Percentiles rank a stretch among this genome's conserved stretches.
phyloP scores from a whole-genome alignment of 805 yeast species.

The Phaffomyces thermotolerans region DNA sequence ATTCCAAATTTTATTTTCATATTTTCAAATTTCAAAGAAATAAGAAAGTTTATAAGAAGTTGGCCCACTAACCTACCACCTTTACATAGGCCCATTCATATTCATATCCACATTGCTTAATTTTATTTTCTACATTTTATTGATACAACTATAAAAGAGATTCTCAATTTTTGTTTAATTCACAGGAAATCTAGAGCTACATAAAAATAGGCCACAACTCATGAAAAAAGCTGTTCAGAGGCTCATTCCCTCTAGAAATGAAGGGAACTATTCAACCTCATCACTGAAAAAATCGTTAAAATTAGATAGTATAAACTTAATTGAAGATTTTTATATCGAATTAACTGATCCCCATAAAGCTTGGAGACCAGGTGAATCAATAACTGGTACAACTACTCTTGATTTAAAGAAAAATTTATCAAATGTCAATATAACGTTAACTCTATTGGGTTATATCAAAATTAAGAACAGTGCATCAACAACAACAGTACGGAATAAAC shows the following conservation, averaged over 20 bases:
- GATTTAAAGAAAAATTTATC: constrained; percentile 48
- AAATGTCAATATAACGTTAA: constrained; percentile 45
- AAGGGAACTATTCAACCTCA: constrained; percentile 7
- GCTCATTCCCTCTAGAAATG: constrained; percentile 17
- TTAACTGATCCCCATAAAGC: constrained; percentile 69
- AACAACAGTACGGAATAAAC: constrained; percentile 45
- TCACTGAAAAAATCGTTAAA: constrained; percentile 19
- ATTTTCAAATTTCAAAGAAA: no score
- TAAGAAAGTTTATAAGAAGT: no score
- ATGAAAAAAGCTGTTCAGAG: constrained; percentile 24
- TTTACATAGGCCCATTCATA: no score
- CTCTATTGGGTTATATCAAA: constrained; percentile 50
- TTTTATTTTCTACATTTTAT: no score
- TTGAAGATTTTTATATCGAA: constrained; percentile 60
- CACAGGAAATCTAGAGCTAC: no score
- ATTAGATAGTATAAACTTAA: constrained; percentile 27
- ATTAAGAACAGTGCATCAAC: constrained; percentile 40
- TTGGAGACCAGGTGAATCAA: constrained; percentile 75
- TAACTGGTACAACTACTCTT: constrained; percentile 56
- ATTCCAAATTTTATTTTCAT: no score
- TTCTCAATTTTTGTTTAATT: no score
- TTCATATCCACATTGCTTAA: no score
- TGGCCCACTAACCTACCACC: no score
- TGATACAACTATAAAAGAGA: no score
- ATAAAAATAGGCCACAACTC: background rate